Base-by-base conservation (phyloP, 1,284 basidiomycete species). In the Puccinia coronata region DNA sequence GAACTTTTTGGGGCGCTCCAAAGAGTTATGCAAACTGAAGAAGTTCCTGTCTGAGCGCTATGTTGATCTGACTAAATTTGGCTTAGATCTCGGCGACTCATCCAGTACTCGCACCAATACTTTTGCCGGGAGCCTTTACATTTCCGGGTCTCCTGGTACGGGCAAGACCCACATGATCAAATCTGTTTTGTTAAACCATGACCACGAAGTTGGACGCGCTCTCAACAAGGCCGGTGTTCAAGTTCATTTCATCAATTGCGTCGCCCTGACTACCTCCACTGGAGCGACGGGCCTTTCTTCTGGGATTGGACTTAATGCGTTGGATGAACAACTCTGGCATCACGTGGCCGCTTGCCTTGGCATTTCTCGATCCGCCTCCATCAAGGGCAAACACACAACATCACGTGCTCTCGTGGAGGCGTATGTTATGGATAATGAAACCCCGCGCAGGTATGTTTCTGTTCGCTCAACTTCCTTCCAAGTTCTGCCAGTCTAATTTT, bases 71-170 rank as follows among this genome's bases (percentile, higher is more conserved):
- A 5, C 18, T 4, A 55, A 36, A 11, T 51, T 80, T 25, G 69
- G 55, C 59, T 20, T 20, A 31, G 41, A 25, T 57, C 28, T 25
- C 31, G 31, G 11, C 28, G 39, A 47, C 41, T 53, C 23, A 6
- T 49, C 39, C 34, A 63, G 41, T 18, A n/a, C 77, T 53, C 51
- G 25, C 14, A 39, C n/a, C 12, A 49, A 14, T 25, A 6, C 59
- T 12, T 34, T 39, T 34, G n/a, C 51, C 18, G 55, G 55, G 9
- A 73, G 78, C 51, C 84, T 88, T 28, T 87, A 87, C 83, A 84
- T 88, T 43, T 87, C 87, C 34, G 87, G 87, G n/a, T 84, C 86
- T 39, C 87, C 87, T 2, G 87, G 87, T 0, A 87, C 87, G 4
- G 87, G 87, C 70, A 88, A 88, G 83, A 88, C 87, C 14, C 87